Conservation (phyloP, 202 grass and related monocot genomes). For the Eragrostis tef region DNA sequence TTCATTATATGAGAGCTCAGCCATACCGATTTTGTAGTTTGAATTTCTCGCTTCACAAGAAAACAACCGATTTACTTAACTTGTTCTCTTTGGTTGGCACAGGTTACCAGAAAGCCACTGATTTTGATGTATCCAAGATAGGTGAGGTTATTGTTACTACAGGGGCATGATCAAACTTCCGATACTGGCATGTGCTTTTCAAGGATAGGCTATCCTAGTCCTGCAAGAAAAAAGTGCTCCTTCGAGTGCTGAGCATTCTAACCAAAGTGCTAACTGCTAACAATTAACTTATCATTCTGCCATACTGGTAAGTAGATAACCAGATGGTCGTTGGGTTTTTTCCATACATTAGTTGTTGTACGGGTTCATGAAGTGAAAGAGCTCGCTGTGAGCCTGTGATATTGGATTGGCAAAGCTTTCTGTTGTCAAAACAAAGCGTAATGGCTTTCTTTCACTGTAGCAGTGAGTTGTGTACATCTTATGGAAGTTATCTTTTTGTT, state of each 20-base stretch:
- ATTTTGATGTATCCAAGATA: constrained; percentile 48
- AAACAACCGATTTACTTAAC: constrained; percentile 27
- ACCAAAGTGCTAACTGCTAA: constrained; percentile 48
- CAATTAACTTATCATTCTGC: constrained; percentile 39
- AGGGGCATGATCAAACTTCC: constrained; percentile 8
- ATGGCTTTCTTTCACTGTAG: not conserved
- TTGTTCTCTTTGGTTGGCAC: constrained; percentile 43
- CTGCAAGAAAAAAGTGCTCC: constrained; percentile 28
- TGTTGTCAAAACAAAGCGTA: constrained; percentile 6
- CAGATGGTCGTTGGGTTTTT: constrained; percentile 19
- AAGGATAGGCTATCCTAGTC: constrained; percentile 28
- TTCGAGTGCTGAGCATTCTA: constrained; percentile 29
- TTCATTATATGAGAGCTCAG: not conserved
- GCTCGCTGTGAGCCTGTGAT: not conserved
- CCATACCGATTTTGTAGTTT: not conserved
- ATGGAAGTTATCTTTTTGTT: not conserved
- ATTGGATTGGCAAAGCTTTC: not conserved
- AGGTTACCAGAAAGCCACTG: constrained; percentile 98
- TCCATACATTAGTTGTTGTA: not conserved
- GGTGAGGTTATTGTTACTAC: constrained; percentile 28
- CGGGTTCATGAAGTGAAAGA: constrained; percentile 4
- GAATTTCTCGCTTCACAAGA: not conserved
- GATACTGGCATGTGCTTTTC: constrained; percentile 27
- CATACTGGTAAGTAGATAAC: constrained; percentile 37
- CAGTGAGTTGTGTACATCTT: constrained; percentile 14